Base-by-base conservation (phyloP, 2,329 filamentous ascomycete genomes). In the Xylaria multiplex region DNA sequence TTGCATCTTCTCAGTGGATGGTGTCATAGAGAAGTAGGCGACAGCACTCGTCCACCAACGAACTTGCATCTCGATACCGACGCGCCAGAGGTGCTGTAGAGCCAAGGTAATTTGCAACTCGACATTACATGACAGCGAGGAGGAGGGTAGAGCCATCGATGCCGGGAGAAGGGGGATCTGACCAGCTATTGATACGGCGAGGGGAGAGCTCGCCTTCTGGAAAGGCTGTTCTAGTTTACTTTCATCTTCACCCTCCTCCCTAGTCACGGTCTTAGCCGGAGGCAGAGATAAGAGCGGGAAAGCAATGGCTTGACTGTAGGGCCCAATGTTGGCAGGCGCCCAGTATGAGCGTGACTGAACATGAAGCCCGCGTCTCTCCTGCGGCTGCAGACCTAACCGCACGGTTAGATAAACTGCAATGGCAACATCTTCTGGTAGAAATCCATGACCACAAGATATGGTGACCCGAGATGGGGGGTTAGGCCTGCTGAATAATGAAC, bases 311-410 rank as follows among this genome's bases (percentile, higher is more conserved):
- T 99, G 96, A 62, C 94, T 97, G 79, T 98, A 98, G 0, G 96
- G 96, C 0, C 96, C 96, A 60, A 99, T 98, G 75, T 98, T 98
- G 22, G 96, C 95, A 0, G 96, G 96, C 0, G 96, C 96, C 96
- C 96, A 99, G 83, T 98, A 98, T 11, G 93, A 97, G 45, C 92
- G 85, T 3, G 92, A 94, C 79, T 98, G 96, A 6, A 99, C 94
- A 77, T 99, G 96, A 1, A 98, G 85, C 0, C 87, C 88, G 58
- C 70, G 65, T 37, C 91, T 79, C 37, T 68, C 65, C 24, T 64
- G 50, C 5, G 59, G 66, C 8, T 68, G 64, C 24, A 77, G 67
- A 1, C 66, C 66, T 1, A 74, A 68, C 27, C 82, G 81, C 3
- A 82, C 76, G 1, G 81, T 80, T 45, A 87, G 76, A 70, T 84